Base-by-base conservation (phyloP, 805 yeast genomes). In the Huiozyma sinensis region DNA sequence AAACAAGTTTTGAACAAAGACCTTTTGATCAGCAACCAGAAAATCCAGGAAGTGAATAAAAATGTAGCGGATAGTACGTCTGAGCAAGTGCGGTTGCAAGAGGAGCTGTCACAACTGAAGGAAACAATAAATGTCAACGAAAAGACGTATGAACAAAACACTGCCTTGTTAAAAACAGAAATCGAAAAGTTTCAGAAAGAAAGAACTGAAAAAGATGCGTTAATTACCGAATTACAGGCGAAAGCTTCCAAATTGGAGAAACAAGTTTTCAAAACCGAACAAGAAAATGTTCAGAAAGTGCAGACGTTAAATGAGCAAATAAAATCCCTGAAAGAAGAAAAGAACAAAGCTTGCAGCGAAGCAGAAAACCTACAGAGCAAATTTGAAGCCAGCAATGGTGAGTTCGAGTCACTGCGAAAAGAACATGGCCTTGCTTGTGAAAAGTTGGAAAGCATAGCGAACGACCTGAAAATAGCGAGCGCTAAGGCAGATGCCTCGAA, bases 251-350 rank as follows among this genome's bases (percentile, higher is more conserved):
- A 28, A 10, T 32, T 32, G n/a, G 34, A 32, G 34, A 32, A 32
- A 32, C 10, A 10, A 32, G 34, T 32, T 32, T 10, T 5, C 10
- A 5, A 32, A 10, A n/a, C 34, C 4, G 34, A 32, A 32, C 10
- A 32, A 10, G n/a, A 32, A n/a, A 32, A 32, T n/a, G 10, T n/a
- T 10, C 34, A 32, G 17, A 41, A 41, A 27, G 30, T 36, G 11
- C 41, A 34, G 10, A 33, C 40, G 29, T 34, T 48, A 27, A 40
- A 48, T 28, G 47, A 44, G 36, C 47, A 48, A 35, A 46, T 43
- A 2, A 43, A 43, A n/a, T 33, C 24, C n/a, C 13, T 44, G 4
- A 17, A 44, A 24, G 9, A 33, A 7, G 38, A 39, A 12, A 38
- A 27, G 17, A n/a, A 36, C 10, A 36, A 32, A 9, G 34, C 24